Percentiles rank a stretch among this genome's conserved stretches.
These are phyloP conservation scores for Kwoniella shandongensis DNA, from an alignment of 768 basidiomycete genomes.

Conservation along the genomic window DNA sequence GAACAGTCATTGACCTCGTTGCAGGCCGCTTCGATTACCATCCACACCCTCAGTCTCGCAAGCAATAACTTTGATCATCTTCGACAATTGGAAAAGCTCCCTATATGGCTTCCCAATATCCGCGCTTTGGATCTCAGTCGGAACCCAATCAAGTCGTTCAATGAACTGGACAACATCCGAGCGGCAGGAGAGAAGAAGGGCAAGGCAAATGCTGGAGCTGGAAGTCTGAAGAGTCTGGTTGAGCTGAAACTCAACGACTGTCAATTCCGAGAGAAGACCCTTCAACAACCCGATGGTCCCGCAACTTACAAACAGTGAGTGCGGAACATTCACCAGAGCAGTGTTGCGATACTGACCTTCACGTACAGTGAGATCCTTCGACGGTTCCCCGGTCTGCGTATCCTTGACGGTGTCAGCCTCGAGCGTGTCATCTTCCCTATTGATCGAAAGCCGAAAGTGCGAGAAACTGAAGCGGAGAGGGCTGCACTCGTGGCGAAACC, in stretches of 20 bases:
- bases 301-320: conserved; percentile 64
- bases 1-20: background rate
- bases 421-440: conserved; percentile 71
- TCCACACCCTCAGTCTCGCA: conserved; percentile 74
- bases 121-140: conserved; percentile 49
- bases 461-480: conserved; percentile 55
- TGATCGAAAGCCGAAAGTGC: conserved; percentile 56
- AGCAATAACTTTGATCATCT: conserved; percentile 70
- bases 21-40: conserved; percentile 48
- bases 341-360: conserved; percentile 48
- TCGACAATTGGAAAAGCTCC: conserved; percentile 62
- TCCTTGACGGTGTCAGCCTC: conserved; percentile 80
- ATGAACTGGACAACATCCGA: conserved; percentile 72
- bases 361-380: conserved; percentile 69
- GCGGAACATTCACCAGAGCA: conserved; percentile 53
- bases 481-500: conserved; percentile 49
- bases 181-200: conserved; percentile 64
- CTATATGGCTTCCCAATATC: conserved; percentile 67
- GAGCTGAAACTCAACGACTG: conserved; percentile 49
- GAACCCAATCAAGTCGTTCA: conserved; percentile 71
- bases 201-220: conserved; percentile 35
- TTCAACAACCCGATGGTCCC: conserved; percentile 65
- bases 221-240: conserved; percentile 42
- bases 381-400: conserved; percentile 75
- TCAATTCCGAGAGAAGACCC: conserved; percentile 38